Evolutionary conservation across 2,329 filamentous ascomycete species (phyloP).

Genomic region (Stagonosporopsis cucurbitacearum): DNA sequence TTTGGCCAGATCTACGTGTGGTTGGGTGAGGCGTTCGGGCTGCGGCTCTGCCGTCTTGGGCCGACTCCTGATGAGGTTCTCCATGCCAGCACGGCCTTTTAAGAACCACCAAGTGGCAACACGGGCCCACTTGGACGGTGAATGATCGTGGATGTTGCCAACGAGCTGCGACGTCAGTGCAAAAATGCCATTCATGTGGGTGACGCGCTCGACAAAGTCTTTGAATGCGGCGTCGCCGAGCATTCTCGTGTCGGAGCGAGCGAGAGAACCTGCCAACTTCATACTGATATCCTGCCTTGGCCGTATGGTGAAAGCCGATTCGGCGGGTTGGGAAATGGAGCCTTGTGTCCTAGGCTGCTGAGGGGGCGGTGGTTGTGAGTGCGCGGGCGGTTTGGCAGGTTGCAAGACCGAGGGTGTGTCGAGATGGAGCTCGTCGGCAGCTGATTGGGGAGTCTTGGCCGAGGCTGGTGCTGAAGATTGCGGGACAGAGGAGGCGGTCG

Average conservation of each 20-base stretch:
- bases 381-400: conserved; percentile 5
- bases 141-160: conserved; percentile 68
- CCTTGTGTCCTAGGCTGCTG: conserved; percentile 17
- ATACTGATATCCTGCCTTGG: conserved; percentile 27
- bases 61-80: conserved; percentile 71
- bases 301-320: conserved; percentile 21
- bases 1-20: conserved; percentile 85
- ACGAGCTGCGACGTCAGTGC: conserved; percentile 77
- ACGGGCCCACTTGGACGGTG: conserved; percentile 71
- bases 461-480: conserved; percentile 25
- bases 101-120: conserved; percentile 90
- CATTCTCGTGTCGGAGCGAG: conserved; percentile 42
- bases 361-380: conserved; percentile 2
- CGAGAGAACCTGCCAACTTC: conserved; percentile 23
- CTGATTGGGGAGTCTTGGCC: conserved; percentile 2
- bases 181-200: conserved; percentile 78
- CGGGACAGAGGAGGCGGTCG: conserved; percentile 22
- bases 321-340: conserved; percentile 12
- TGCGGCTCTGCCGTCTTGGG: conserved; percentile 60
- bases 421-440: conserved; percentile 30
- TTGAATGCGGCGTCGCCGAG: conserved; percentile 61
- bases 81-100: conserved; percentile 77
- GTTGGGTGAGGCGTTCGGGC: conserved; percentile 68
- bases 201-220: conserved; percentile 73
- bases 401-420: conserved; percentile 19